Percentiles rank a stretch among this genome's conserved stretches.
phyloP scores from a whole-genome alignment of 768 basidiomycete genomes.

The Pleurotus tuoliensis region DNA sequence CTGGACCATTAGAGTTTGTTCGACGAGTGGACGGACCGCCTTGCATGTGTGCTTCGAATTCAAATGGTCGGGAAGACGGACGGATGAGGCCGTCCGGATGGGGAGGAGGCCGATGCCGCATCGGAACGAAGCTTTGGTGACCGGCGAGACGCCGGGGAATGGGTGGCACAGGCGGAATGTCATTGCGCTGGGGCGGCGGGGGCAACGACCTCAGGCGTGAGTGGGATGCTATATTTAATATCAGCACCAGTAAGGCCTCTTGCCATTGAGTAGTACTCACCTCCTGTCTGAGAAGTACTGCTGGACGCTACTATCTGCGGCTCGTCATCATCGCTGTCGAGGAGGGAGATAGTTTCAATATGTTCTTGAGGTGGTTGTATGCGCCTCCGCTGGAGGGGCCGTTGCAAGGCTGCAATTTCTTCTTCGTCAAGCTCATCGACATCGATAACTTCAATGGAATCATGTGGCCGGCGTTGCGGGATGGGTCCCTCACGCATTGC shows the following conservation, averaged over 20 bases:
- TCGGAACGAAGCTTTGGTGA: conserved; percentile 31
- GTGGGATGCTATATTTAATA: conserved; percentile 12
- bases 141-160: conserved; percentile 34
- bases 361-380: not conserved
- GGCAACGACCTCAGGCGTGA: conserved; percentile 42
- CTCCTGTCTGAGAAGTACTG: conserved; percentile 2
- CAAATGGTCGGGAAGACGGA: conserved; percentile 47
- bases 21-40: conserved; percentile 12
- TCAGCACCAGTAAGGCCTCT: not conserved
- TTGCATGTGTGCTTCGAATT: conserved; percentile 38
- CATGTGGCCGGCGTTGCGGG: not conserved
- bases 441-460: conserved; percentile 37
- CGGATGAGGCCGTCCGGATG: conserved; percentile 39
- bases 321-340: conserved; percentile 38
- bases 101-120: conserved; percentile 29
- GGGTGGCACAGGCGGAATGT: conserved; percentile 56
- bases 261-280: conserved; percentile 6
- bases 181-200: conserved; percentile 32
- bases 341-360: conserved; percentile 28
- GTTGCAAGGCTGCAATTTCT: not conserved
- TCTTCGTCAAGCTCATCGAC: conserved; percentile 34
- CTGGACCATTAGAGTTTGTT: conserved; percentile 13
- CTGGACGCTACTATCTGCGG: conserved; percentile 14
- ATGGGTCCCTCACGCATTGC: not conserved
- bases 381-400: conserved; percentile 6